These are phyloP conservation scores for Sporothrix protearum DNA, from an alignment of 2,329 filamentous ascomycete genomes.

Conservation along the genomic window DNA sequence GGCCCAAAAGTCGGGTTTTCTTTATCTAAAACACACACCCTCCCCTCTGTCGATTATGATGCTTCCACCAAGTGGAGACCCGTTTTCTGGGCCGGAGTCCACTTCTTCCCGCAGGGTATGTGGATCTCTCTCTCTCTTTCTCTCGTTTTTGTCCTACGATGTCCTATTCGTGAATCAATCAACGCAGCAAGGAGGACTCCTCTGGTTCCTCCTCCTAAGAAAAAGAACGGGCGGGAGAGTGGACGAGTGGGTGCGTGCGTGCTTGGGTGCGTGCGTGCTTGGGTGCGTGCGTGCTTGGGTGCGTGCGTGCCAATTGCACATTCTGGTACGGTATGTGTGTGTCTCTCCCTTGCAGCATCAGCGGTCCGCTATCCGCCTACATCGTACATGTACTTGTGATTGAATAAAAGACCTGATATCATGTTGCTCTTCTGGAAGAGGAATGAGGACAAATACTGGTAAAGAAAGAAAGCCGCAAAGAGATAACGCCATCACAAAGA, in stretches of 20 bases:
- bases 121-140: neutral
- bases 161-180: neutral
- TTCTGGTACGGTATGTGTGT: neutral
- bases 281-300: neutral
- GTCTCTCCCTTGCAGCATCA: neutral
- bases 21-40: slow-evolving; percentile 15
- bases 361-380: neutral
- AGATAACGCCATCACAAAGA: neutral
- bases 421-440: neutral
- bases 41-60: neutral
- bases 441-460: neutral
- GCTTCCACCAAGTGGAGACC: slow-evolving; percentile 6
- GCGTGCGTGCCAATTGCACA: neutral
- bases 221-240: neutral
- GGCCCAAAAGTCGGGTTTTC: neutral
- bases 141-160: neutral
- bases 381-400: neutral
- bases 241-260: neutral
- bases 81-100: neutral
- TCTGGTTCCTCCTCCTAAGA: neutral
- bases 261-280: neutral
- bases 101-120: slow-evolving; percentile 8
- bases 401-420: neutral
- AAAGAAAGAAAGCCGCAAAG: neutral
- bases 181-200: neutral